Percentiles rank a stretch among this genome's conserved stretches.
Evolutionary conservation across 2,329 filamentous ascomycete species (phyloP).

Genomic region (Cladobotryum protrusum): DNA sequence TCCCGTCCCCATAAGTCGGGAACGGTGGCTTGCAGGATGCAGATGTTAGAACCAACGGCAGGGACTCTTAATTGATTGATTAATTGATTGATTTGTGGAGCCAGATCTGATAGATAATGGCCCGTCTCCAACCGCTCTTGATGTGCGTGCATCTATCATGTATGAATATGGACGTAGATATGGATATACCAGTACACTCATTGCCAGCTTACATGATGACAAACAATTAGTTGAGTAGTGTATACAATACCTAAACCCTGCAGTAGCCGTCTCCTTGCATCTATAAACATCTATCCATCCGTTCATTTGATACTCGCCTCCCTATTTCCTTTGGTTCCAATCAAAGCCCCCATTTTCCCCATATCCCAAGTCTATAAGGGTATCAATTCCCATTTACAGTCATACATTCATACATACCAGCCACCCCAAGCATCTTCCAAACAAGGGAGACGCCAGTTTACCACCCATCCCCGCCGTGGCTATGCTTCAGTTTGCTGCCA

Average conservation of each 20-base stretch:
- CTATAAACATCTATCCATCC: not conserved
- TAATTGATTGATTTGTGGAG: too few relatives aligned
- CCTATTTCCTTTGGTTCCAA: not conserved
- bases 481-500: slow-evolving; percentile 46
- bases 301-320: not conserved
- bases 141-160: too few relatives aligned
- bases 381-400: slow-evolving; percentile 5
- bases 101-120: too few relatives aligned
- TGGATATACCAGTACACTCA: slow-evolving; percentile 15
- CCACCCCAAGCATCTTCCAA: slow-evolving; percentile 1
- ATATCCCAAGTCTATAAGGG: not conserved
- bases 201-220: not conserved
- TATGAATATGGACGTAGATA: slow-evolving; percentile 9
- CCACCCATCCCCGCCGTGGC: too few relatives aligned
- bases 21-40: slow-evolving; percentile 14
- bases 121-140: too few relatives aligned
- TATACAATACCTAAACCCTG: not conserved
- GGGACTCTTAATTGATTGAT: too few relatives aligned
- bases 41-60: slow-evolving; percentile 3
- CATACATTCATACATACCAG: slow-evolving; percentile 5
- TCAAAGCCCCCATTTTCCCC: too few relatives aligned
- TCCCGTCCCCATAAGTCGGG: not conserved
- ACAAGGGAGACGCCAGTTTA: slow-evolving; percentile 2
- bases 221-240: not conserved
- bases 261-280: not conserved